A percentile compares a stretch with the other conserved stretches of the same genome.
Conservation (phyloP, 441 rosid genomes). For the Adansonia grandidieri region DNA sequence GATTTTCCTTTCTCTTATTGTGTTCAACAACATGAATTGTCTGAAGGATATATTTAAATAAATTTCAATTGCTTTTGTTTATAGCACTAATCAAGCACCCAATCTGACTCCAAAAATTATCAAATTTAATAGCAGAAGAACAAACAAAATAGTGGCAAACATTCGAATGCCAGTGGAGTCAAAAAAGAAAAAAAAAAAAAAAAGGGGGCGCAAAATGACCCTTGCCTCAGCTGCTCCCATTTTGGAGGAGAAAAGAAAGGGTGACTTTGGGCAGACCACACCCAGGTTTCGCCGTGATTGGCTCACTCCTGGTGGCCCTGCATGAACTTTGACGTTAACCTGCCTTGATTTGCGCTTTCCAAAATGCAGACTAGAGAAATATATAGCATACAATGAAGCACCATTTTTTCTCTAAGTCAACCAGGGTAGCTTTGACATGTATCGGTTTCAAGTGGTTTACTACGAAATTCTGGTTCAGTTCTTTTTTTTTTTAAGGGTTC, state of each 20-base stretch:
- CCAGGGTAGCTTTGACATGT: not conserved
- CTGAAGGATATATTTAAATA: not conserved
- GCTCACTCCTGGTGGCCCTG: constrained; percentile 9
- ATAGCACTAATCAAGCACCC: constrained; percentile 13
- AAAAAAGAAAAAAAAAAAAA: not conserved
- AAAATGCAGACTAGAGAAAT: not conserved
- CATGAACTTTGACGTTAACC: not conserved
- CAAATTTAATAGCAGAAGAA: not conserved
- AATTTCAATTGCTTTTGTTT: not conserved
- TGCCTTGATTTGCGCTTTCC: constrained; percentile 36
- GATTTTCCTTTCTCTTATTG: not conserved
- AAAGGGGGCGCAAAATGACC: not conserved
- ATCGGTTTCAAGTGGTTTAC: not conserved
- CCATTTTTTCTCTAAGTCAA: not conserved
- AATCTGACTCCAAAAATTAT: not conserved
- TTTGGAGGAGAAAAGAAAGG: not conserved
- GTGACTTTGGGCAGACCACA: not conserved
- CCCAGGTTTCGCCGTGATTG: constrained; percentile 31
- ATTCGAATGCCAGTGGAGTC: constrained; percentile 7
- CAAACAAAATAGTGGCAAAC: not conserved
- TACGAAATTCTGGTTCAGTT: not conserved
- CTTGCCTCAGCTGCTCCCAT: constrained; percentile 10
- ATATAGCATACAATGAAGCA: not conserved
- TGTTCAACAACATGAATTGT: not conserved
- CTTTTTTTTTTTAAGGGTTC: not conserved